A percentile compares a stretch with the other conserved stretches of the same genome.
These are phyloP conservation scores for Stephania cephalantha DNA, from an alignment of 164 flowering plant genomes.

Conservation along the genomic window DNA sequence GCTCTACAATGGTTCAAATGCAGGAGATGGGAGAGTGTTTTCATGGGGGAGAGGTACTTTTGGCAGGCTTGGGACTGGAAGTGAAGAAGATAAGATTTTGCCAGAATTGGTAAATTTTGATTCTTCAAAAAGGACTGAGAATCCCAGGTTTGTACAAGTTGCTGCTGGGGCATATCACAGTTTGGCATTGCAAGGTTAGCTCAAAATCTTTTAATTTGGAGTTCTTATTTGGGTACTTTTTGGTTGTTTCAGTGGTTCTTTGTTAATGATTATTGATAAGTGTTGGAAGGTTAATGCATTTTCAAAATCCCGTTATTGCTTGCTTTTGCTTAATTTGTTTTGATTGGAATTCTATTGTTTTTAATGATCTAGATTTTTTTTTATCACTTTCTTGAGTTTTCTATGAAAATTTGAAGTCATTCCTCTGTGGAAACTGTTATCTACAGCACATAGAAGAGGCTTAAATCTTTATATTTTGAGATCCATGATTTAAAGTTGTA, in stretches of 20 bases:
- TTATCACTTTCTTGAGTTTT: not conserved
- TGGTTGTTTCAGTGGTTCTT: not conserved
- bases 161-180: conserved; percentile 95
- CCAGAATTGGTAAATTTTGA: conserved; percentile 57
- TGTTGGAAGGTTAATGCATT: not conserved
- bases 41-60: conserved; percentile 93
- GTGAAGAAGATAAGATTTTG: conserved; percentile 56
- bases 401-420: not conserved
- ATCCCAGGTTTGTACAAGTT: conserved; percentile 49
- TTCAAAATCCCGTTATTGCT: not conserved
- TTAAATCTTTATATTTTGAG: not conserved
- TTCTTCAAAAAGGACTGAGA: conserved; percentile 10
- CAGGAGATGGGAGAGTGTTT: conserved; percentile 67
- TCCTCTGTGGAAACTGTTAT: not conserved
- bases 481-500: not conserved
- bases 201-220: not conserved
- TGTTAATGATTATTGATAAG: not conserved
- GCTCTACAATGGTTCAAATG: not conserved
- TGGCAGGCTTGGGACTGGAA: conserved; percentile 78
- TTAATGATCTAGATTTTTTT: no score
- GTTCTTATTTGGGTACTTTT: not conserved
- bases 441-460: not conserved
- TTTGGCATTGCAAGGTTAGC: conserved; percentile 74
- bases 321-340: not conserved
- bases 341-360: not conserved